These are phyloP conservation scores for Auriscalpium microsporum DNA, from an alignment of 768 basidiomycete genomes.

Conservation along the genomic window DNA sequence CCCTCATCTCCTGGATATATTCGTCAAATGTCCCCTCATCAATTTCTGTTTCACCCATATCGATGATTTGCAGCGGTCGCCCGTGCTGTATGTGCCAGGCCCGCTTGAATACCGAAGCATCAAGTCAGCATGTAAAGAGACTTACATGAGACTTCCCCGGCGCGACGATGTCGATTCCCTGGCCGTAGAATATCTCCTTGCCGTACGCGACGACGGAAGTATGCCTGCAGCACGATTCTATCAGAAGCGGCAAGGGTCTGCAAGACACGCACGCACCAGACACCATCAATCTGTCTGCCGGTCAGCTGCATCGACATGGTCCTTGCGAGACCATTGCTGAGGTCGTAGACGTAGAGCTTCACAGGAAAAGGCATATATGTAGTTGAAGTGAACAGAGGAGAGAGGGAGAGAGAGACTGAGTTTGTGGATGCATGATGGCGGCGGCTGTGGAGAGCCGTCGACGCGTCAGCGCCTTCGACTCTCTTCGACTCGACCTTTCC, in stretches of 20 bases:
- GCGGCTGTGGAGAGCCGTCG: background rate
- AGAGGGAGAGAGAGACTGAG: background rate
- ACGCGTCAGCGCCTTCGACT: conserved; percentile 3
- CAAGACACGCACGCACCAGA: conserved; percentile 54
- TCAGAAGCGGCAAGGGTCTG: background rate
- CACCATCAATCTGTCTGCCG: conserved; percentile 85
- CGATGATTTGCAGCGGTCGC: conserved; percentile 54
- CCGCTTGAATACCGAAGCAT: background rate
- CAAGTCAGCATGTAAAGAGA: conserved; percentile 5
- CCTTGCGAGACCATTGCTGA: conserved; percentile 79
- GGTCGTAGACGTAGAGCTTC: conserved; percentile 84
- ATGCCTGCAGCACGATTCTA: conserved; percentile 50
- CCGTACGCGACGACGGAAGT: conserved; percentile 85
- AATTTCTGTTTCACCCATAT: conserved; percentile 72
- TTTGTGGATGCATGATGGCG: background rate
- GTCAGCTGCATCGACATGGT: conserved; percentile 73
- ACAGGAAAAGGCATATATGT: conserved; percentile 32
- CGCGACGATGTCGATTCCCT: conserved; percentile 60
- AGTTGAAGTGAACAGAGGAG: background rate
- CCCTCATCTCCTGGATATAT: conserved; percentile 65
- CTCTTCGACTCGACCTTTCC: too few relatives aligned
- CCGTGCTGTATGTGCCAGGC: conserved; percentile 48
- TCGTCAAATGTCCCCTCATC: conserved; percentile 84
- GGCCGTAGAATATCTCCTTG: conserved; percentile 86
- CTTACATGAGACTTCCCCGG: conserved; percentile 83